Percentiles rank a stretch among this genome's conserved stretches.
Evolutionary conservation across 192 early-diverging fungal species (phyloP).

Genomic region (Allomyces macrogynus): DNA sequence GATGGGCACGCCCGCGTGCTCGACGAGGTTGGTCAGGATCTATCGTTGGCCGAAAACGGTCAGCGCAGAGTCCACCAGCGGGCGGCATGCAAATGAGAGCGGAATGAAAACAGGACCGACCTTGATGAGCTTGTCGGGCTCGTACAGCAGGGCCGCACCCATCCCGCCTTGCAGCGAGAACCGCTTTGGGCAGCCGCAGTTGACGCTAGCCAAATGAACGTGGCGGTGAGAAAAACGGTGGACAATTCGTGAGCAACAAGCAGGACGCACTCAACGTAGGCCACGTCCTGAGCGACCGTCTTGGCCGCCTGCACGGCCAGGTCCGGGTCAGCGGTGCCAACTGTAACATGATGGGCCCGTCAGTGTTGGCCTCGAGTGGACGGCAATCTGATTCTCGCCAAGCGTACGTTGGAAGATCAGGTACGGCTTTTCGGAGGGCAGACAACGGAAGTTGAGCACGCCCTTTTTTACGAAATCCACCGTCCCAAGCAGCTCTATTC

Average conservation of each 20-base stretch:
- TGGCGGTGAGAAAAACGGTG: conserved; percentile 18
- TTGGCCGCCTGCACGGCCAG: conserved; percentile 67
- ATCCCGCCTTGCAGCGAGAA: conserved; percentile 86
- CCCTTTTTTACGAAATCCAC: conserved; percentile 54
- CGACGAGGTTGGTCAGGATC: conserved; percentile 53
- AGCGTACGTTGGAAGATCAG: conserved; percentile 55
- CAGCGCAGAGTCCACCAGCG: no score
- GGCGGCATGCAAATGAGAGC: no score
- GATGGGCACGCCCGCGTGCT: conserved; percentile 53
- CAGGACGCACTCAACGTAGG: background rate
- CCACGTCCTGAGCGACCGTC: conserved; percentile 17
- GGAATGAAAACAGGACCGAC: background rate
- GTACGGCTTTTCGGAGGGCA: conserved; percentile 46
- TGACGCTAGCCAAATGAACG: conserved; percentile 69
- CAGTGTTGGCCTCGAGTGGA: no score
- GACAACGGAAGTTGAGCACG: conserved; percentile 46
- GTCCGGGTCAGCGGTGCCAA: conserved; percentile 77
- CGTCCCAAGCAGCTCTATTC: conserved; percentile 25
- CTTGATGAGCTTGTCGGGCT: conserved; percentile 59
- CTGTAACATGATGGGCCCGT: background rate
- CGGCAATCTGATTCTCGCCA: no score
- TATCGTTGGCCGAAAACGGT: background rate
- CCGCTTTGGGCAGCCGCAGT: conserved; percentile 93
- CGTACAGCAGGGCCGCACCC: conserved; percentile 73
- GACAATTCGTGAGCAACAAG: background rate